Percentiles rank a stretch among this genome's conserved stretches.
Evolutionary conservation across 352 stramenopile genomes (phyloP).

Genomic region (Globisporangium spiculum): DNA sequence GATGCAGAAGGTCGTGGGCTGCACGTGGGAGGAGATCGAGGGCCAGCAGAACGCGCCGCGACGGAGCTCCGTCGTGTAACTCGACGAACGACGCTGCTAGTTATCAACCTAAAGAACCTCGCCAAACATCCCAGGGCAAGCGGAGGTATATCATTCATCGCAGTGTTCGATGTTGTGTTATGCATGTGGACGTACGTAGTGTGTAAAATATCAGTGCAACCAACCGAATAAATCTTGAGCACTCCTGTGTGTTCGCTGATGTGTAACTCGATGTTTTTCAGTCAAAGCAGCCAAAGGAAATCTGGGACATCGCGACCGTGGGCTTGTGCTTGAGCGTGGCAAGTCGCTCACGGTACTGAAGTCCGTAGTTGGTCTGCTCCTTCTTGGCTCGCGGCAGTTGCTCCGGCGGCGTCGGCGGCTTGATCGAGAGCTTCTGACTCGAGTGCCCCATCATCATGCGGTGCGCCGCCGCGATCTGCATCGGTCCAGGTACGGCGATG

Average conservation of each 20-base stretch:
- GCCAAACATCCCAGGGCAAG: background rate
- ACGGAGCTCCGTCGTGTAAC: constrained; percentile 30
- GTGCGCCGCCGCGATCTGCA: constrained; percentile 74
- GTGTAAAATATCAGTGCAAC: constrained; percentile 11
- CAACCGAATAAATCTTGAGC: background rate
- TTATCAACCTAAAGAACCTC: background rate
- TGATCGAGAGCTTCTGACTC: constrained; percentile 77
- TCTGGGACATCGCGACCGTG: constrained; percentile 69
- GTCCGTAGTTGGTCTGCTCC: constrained; percentile 65
- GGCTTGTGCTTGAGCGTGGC: constrained; percentile 75
- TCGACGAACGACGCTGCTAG: background rate
- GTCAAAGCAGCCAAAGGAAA: constrained; percentile 67
- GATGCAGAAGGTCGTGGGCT: constrained; percentile 56
- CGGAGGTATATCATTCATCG: background rate
- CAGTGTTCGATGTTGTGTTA: background rate
- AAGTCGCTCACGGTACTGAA: constrained; percentile 78
- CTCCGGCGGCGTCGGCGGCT: constrained; percentile 67
- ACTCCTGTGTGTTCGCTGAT: background rate
- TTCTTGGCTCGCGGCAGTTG: constrained; percentile 34
- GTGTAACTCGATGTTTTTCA: constrained; percentile 9
- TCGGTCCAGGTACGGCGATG: constrained; percentile 54
- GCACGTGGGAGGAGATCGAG: constrained; percentile 65
- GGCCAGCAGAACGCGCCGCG: constrained; percentile 29
- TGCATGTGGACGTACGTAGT: background rate
- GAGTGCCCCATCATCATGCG: constrained; percentile 83